These are phyloP conservation scores for Byssothecium circinans DNA, from an alignment of 2,329 filamentous ascomycete genomes.

Conservation along the genomic window DNA sequence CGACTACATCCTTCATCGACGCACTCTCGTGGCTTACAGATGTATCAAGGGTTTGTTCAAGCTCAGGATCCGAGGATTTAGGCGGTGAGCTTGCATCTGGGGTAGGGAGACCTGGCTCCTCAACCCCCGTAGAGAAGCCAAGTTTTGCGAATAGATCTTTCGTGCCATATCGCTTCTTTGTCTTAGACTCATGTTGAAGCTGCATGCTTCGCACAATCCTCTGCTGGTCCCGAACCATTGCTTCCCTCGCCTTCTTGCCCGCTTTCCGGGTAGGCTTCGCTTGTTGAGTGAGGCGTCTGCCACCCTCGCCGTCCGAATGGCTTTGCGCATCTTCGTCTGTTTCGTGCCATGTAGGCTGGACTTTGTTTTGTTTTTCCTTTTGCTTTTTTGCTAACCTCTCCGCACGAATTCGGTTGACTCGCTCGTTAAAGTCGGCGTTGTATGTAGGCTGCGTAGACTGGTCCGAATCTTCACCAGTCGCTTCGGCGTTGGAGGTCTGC, in stretches of 20 bases:
- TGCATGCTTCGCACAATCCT: conserved; percentile 88
- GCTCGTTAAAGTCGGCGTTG: conserved; percentile 67
- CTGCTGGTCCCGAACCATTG: conserved; percentile 94
- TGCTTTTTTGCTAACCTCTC: conserved; percentile 70
- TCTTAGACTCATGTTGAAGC: conserved; percentile 80
- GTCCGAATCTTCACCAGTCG: conserved; percentile 46
- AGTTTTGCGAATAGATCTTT: conserved; percentile 81
- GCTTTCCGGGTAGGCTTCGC: conserved; percentile 77
- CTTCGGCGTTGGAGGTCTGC: conserved; percentile 29
- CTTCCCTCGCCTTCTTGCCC: conserved; percentile 90
- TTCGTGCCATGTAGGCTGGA: conserved; percentile 19
- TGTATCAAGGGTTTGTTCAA: conserved; percentile 37
- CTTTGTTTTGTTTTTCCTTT: conserved; percentile 46
- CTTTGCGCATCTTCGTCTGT: conserved; percentile 49
- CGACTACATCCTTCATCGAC: conserved; percentile 6
- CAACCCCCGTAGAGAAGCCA: conserved; percentile 62
- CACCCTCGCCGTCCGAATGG: conserved; percentile 60
- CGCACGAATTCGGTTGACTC: conserved; percentile 72
- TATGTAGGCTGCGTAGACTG: conserved; percentile 48
- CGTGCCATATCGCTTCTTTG: conserved; percentile 87
- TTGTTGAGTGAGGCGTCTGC: conserved; percentile 62
- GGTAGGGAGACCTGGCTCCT: conserved; percentile 19
- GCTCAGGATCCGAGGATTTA: conserved; percentile 66
- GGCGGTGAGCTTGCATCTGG: conserved; percentile 46
- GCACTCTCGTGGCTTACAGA: conserved; percentile 39